phyloP scores from a whole-genome alignment of 2,329 filamentous ascomycete genomes.

The Penicillium aurantiogriseum region DNA sequence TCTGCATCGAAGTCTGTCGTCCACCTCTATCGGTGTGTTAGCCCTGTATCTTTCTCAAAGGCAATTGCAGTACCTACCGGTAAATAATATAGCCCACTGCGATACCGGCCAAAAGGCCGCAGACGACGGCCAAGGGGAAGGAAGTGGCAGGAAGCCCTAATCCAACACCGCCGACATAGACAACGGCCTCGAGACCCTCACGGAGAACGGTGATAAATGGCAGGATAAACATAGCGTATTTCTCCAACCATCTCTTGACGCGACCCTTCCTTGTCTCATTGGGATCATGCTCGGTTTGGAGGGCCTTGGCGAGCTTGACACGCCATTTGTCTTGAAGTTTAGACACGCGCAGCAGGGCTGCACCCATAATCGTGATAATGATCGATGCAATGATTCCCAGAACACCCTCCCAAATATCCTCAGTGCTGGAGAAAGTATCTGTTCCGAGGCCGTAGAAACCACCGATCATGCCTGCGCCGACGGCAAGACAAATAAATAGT shows the following conservation, averaged over 20 bases:
- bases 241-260: constrained; percentile 66
- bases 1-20: constrained; percentile 64
- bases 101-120: constrained; percentile 66
- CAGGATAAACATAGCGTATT: constrained; percentile 81
- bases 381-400: constrained; percentile 72
- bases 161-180: constrained; percentile 82
- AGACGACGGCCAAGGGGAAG: constrained; percentile 73
- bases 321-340: constrained; percentile 87
- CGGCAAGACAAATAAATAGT: constrained; percentile 62
- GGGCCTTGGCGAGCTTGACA: constrained; percentile 69
- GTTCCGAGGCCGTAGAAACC: constrained; percentile 69
- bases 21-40: constrained; percentile 51
- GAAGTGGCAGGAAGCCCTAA: constrained; percentile 71
- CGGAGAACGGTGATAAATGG: constrained; percentile 86
- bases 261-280: constrained; percentile 41
- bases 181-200: constrained; percentile 80
- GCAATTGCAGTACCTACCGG: constrained; percentile 54
- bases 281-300: constrained; percentile 48
- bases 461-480: constrained; percentile 68
- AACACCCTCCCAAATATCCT: constrained; percentile 78
- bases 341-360: constrained; percentile 73
- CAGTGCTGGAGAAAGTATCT: constrained; percentile 65
- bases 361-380: constrained; percentile 81
- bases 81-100: constrained; percentile 73
- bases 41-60: background rate